These are phyloP conservation scores for Hymenoscyphus fraxineus DNA, from an alignment of 2,329 filamentous ascomycete species.

Conservation along the genomic window DNA sequence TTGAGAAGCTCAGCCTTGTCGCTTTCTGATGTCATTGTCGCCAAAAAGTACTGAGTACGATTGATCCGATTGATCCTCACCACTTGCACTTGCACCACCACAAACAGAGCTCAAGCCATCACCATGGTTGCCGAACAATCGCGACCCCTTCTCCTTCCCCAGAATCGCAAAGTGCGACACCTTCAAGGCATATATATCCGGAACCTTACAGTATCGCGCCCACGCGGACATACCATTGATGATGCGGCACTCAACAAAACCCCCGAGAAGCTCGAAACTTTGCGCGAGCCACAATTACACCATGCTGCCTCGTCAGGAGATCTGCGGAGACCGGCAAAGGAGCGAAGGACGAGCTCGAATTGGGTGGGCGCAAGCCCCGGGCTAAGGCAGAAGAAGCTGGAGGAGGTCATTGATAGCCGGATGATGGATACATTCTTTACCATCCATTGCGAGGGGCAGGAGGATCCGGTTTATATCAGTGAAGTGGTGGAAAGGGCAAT, in stretches of 20 bases:
- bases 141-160: conserved; percentile 51
- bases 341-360: conserved; percentile 57
- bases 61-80: not conserved
- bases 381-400: conserved; percentile 68
- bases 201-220: conserved; percentile 68
- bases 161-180: conserved; percentile 87
- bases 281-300: conserved; percentile 49
- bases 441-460: conserved; percentile 62
- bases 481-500: conserved; percentile 76
- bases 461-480: conserved; percentile 83
- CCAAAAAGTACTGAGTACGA: not conserved
- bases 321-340: conserved; percentile 39
- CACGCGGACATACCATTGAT: conserved; percentile 62
- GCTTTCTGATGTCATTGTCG: not conserved
- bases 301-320: conserved; percentile 54
- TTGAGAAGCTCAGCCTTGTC: not conserved
- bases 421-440: conserved; percentile 90
- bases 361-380: conserved; percentile 58
- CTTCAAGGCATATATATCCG: conserved; percentile 82
- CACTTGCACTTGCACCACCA: not conserved
- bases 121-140: conserved; percentile 33
- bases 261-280: conserved; percentile 56
- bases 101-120: conserved; percentile 7
- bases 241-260: conserved; percentile 67
- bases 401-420: conserved; percentile 64